phyloP scores from a whole-genome alignment of 1,139 yeast species.

The Spathaspora sp. region DNA sequence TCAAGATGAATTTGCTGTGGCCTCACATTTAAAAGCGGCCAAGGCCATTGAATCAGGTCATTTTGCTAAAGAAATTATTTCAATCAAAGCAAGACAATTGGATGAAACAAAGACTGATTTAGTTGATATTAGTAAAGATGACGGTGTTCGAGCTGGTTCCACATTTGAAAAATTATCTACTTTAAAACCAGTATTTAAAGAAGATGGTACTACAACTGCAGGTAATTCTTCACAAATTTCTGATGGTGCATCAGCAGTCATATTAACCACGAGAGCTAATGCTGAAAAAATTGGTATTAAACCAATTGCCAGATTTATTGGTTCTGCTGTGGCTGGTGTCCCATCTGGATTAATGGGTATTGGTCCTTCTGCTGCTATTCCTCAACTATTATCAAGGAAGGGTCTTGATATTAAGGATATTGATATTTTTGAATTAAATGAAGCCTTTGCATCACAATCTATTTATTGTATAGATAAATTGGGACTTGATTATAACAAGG shows the following conservation, averaged over 20 bases:
- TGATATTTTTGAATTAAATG: slow-evolving; percentile 39
- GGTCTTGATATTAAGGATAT: slow-evolving; percentile 28
- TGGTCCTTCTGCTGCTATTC: slow-evolving; percentile 41
- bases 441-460: slow-evolving; percentile 44
- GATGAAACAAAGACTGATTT: slow-evolving; percentile 18
- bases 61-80: slow-evolving; percentile 37
- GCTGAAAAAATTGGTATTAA: slow-evolving; percentile 35
- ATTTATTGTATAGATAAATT: slow-evolving; percentile 30
- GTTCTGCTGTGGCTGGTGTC: slow-evolving; percentile 37
- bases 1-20: slow-evolving; percentile 49
- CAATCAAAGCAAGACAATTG: slow-evolving; percentile 27
- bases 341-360: slow-evolving; percentile 40
- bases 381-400: slow-evolving; percentile 27
- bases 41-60: slow-evolving; percentile 34
- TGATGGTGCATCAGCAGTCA: slow-evolving; percentile 44
- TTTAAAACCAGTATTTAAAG: slow-evolving; percentile 34
- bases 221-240: slow-evolving; percentile 45
- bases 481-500: slow-evolving; percentile 30
- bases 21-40: slow-evolving; percentile 36
- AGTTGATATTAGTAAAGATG: slow-evolving; percentile 23
- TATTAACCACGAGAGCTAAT: slow-evolving; percentile 32
- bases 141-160: slow-evolving; percentile 29
- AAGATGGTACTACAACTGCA: slow-evolving; percentile 40
- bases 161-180: slow-evolving; percentile 29
- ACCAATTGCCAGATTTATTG: slow-evolving; percentile 41